Evolutionary conservation across 1,284 basidiomycete species (phyloP), one percentile per base, ranked within the genome.

Genomic region (Apiotrichum akiyoshidainum): DNA sequence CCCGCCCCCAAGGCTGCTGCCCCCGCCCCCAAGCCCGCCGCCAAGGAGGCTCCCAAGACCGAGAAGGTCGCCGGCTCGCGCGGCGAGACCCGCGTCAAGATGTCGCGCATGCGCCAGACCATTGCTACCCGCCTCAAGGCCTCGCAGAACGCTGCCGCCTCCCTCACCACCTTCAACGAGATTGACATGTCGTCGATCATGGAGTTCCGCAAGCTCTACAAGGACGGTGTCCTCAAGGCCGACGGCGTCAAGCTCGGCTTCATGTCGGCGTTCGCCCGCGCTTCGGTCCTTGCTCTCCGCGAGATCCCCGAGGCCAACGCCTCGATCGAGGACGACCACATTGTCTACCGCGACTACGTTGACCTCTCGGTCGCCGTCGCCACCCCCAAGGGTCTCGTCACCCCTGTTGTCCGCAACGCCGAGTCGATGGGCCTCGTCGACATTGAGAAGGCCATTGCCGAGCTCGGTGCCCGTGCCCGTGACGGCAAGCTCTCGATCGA

Each of bases 121-220:
- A 99, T 99, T 72, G 90, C 95, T 50, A 92, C 96, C 80, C 90
- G 95, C 59, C 85, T 99, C 75, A 99, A 99, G 83, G 90, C 97
- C 77, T 96, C 94, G 45, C 95, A 99, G 80, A 98, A 98, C 79
- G 86, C 92, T 14, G 96, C 95, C 12, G 95, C 95, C 48, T 93
- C 92, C 59, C 81, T 99, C 65, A 99, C 96, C 54, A 99, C 95
- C 46, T 99, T 99, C 85, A 98, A 99, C 82, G 95, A 99, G 81
- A 92, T 99, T 75, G 95, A 99, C 82, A 99, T 99, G 95, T 93
- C 90, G 47, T 87, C 88, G 48, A 81, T 98, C 63, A 90, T 98
- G 83, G 88, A 89, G 54, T 88, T 99, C 87, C 88, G 96, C 70
- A 87, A 88, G 74, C 87, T 89, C 73, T 95, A 95, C 86, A 99